Percentiles rank a stretch among this genome's conserved stretches.
phyloP scores from a whole-genome alignment of 2,329 filamentous ascomycete species.

The Aspergillus novoparasiticus region DNA sequence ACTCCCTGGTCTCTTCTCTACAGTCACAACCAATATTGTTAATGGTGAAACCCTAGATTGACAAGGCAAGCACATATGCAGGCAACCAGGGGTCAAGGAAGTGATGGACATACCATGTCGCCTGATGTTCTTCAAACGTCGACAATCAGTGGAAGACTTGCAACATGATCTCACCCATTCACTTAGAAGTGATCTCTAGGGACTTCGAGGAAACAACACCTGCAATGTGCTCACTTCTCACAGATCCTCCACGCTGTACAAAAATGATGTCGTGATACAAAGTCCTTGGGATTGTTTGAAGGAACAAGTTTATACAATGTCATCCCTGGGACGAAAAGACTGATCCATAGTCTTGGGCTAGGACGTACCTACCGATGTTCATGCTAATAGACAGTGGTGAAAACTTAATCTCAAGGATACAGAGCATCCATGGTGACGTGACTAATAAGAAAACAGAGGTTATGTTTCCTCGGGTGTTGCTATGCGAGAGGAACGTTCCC shows the following conservation, averaged over 20 bases:
- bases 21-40: neutral
- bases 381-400: too few relatives aligned
- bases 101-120: neutral
- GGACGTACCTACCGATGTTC: too few relatives aligned
- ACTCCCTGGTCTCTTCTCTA: neutral
- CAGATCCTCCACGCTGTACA: neutral
- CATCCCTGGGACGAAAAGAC: neutral
- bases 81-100: neutral
- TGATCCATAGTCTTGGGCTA: neutral
- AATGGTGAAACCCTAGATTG: neutral
- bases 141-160: neutral
- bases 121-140: neutral
- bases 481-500: neutral
- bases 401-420: too few relatives aligned
- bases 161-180: neutral
- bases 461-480: neutral
- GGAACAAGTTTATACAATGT: neutral
- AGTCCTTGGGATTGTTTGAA: neutral
- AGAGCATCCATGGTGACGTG: too few relatives aligned
- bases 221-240: neutral
- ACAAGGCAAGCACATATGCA: neutral
- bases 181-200: neutral
- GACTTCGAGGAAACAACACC: neutral
- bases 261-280: fast-evolving
- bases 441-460: neutral